Conservation (phyloP, 2,329 filamentous ascomycete species). For the Thermothelomyces thermophilus region DNA sequence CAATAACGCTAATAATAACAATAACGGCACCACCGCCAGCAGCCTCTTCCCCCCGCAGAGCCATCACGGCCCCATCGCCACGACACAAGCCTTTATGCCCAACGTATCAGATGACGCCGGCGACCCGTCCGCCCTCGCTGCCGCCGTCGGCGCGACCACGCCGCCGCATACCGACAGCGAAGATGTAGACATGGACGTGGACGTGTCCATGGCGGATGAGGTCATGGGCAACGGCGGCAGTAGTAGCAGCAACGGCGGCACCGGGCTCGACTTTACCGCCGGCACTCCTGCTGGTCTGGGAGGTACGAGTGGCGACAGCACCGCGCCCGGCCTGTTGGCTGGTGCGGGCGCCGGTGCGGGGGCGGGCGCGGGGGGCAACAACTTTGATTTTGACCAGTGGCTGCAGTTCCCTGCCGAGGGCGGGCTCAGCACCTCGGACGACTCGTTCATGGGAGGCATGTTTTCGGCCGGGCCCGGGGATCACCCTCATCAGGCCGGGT, state of each 20-base stretch:
- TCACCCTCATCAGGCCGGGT: neutral
- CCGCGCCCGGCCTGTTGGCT: constrained; percentile 17
- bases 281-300: neutral
- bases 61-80: constrained; percentile 22
- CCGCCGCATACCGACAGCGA: constrained; percentile 38
- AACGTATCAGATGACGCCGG: neutral
- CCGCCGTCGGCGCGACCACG: constrained; percentile 26
- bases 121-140: constrained; percentile 29
- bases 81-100: neutral
- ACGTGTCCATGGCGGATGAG: constrained; percentile 32
- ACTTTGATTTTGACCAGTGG: constrained; percentile 54
- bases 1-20: neutral
- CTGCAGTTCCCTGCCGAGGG: constrained; percentile 50
- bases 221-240: neutral
- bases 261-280: neutral
- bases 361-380: constrained; percentile 30
- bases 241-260: neutral
- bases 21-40: neutral
- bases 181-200: constrained; percentile 29
- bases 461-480: neutral
- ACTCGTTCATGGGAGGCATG: constrained; percentile 30
- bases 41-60: constrained; percentile 13
- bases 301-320: neutral
- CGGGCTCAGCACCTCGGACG: constrained; percentile 32
- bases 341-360: too few species aligned